These are phyloP conservation scores for Aureoboletus auriporus DNA, from an alignment of 768 basidiomycete species.

Conservation along the genomic window DNA sequence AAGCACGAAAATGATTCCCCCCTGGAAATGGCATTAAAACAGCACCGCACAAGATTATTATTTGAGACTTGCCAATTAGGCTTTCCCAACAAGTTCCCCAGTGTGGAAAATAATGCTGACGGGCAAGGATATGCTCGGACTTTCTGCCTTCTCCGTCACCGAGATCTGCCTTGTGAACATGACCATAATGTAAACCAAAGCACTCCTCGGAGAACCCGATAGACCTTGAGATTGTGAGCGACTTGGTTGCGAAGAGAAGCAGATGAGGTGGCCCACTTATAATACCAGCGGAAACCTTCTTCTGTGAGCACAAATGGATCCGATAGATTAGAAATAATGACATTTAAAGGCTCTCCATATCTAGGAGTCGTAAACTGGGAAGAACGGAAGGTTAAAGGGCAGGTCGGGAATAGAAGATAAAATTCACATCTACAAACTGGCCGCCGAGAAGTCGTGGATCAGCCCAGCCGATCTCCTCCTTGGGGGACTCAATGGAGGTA, in stretches of 20 bases:
- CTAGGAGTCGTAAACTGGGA: conserved; percentile 58
- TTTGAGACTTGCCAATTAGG: conserved; percentile 46
- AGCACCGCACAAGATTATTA: neutral
- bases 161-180: conserved; percentile 73
- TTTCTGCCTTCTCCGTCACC: conserved; percentile 78
- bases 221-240: conserved; percentile 42
- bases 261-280: conserved; percentile 43
- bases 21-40: conserved; percentile 35
- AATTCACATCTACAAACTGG: conserved; percentile 67
- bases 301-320: conserved; percentile 81
- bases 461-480: conserved; percentile 39
- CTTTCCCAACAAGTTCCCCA: conserved; percentile 91
- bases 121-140: conserved; percentile 64
- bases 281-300: conserved; percentile 61
- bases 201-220: conserved; percentile 84
- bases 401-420: neutral
- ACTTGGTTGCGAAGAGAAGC: neutral
- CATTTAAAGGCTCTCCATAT: conserved; percentile 79
- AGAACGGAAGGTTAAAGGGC: neutral
- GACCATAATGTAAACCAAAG: conserved; percentile 72
- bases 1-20: conserved; percentile 87
- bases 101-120: conserved; percentile 74
- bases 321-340: conserved; percentile 74
- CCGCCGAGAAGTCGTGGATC: conserved; percentile 78
- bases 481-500: conserved; percentile 12